Evolutionary conservation across 225 moss, liverwort and hornwort species (phyloP).

Genomic region (Sphagnum tenellum): DNA sequence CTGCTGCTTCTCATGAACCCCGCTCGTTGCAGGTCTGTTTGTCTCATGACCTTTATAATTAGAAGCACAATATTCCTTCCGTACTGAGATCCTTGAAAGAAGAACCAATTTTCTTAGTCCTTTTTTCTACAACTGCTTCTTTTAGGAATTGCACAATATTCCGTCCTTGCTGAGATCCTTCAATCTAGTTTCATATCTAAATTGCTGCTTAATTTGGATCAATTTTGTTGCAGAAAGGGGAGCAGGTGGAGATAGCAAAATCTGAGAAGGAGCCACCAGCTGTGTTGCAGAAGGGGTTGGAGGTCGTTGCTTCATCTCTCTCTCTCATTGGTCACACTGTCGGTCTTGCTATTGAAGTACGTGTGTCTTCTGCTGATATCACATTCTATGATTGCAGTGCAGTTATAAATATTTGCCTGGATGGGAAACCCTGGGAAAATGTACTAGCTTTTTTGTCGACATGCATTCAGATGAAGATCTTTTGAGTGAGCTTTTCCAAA

Average conservation of each 20-base stretch:
- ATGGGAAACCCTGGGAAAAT: no score
- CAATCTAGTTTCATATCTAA: not conserved
- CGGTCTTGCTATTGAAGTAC: slow-evolving; percentile 86
- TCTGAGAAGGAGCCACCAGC: slow-evolving; percentile 29
- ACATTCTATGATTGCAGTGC: no score
- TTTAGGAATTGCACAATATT: not conserved
- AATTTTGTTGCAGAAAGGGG: slow-evolving; percentile 15
- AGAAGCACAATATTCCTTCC: slow-evolving; percentile 3
- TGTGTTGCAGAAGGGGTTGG: slow-evolving; percentile 69
- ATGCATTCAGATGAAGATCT: no score
- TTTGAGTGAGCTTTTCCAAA: no score
- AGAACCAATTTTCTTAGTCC: not conserved
- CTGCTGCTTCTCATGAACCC: slow-evolving; percentile 17
- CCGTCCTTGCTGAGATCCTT: not conserved
- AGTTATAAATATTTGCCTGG: no score
- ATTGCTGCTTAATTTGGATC: not conserved
- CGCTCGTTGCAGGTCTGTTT: slow-evolving; percentile 33
- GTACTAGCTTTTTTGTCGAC: no score
- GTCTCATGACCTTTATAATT: slow-evolving; percentile 2
- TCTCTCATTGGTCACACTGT: slow-evolving; percentile 83
- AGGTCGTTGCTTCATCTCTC: slow-evolving; percentile 89
- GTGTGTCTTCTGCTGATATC: no score
- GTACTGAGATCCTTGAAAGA: not conserved
- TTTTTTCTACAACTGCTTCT: not conserved
- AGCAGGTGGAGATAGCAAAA: slow-evolving; percentile 15